Conservation (phyloP, 1,139 yeast genomes). For the Meyerozyma guilliermondii region DNA sequence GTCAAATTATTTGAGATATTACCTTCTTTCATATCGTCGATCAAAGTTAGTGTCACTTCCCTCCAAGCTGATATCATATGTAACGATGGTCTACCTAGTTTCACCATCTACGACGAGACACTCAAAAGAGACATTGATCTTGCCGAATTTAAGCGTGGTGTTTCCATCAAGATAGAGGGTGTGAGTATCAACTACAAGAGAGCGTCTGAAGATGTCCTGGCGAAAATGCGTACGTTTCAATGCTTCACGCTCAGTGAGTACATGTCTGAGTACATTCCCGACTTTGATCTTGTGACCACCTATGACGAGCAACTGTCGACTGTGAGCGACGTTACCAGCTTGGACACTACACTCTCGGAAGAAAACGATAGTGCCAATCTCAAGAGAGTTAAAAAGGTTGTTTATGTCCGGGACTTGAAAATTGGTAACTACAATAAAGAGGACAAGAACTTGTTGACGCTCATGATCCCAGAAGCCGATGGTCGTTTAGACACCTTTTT, state of each 20-base stretch:
- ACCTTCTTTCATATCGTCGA: constrained; percentile 24
- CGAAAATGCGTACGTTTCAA: constrained; percentile 19
- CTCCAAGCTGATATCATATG: constrained; percentile 35
- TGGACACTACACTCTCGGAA: constrained; percentile 23
- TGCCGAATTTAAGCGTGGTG: constrained; percentile 37
- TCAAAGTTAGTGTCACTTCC: constrained; percentile 22
- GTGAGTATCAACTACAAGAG: constrained; percentile 19
- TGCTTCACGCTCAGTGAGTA: constrained; percentile 39
- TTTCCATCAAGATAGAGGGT: constrained; percentile 24
- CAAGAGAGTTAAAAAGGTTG: constrained; percentile 30
- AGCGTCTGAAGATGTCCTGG: constrained; percentile 14
- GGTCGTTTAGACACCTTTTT: constrained; percentile 39
- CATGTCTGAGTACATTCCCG: constrained; percentile 30
- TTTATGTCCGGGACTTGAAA: constrained; percentile 23
- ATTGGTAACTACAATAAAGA: constrained; percentile 21
- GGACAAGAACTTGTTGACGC: constrained; percentile 23
- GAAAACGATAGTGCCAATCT: constrained; percentile 15
- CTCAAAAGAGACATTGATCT: constrained; percentile 26
- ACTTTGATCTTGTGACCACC: constrained; percentile 27
- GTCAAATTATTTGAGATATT: constrained; percentile 26
- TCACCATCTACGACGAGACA: constrained; percentile 20
- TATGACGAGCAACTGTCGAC: constrained; percentile 19
- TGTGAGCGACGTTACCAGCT: constrained; percentile 32
- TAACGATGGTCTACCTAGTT: constrained; percentile 39
- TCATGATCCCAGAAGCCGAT: constrained; percentile 33